phyloP scores from a whole-genome alignment of 2,329 filamentous ascomycete genomes.

The Monilinia fructicola region DNA sequence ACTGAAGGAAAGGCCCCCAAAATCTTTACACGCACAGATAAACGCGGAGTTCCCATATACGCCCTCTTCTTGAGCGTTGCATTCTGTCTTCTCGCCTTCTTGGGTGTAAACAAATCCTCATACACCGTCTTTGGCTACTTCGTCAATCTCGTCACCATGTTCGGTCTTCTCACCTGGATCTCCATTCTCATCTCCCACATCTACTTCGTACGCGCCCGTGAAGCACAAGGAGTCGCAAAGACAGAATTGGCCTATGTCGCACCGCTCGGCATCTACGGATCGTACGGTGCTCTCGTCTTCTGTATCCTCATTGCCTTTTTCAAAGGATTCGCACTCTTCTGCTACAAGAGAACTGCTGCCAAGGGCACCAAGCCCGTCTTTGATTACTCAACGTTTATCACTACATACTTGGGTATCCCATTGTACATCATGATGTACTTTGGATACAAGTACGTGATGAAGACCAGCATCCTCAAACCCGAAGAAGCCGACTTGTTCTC shows the following conservation, averaged over 20 bases:
- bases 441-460: constrained; percentile 52
- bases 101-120: constrained; percentile 59
- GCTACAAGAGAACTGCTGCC: constrained; percentile 23
- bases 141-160: constrained; percentile 58
- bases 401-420: constrained; percentile 62
- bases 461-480: constrained; percentile 48
- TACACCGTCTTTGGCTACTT: constrained; percentile 70
- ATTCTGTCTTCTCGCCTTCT: constrained; percentile 66
- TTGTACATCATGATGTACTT: constrained; percentile 60
- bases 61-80: constrained; percentile 48
- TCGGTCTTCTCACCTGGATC: constrained; percentile 40
- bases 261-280: constrained; percentile 71
- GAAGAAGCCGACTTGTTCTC: constrained; percentile 55
- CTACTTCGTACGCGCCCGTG: constrained; percentile 62
- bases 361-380: constrained; percentile 54
- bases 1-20: constrained; percentile 64
- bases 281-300: constrained; percentile 65
- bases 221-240: constrained; percentile 59
- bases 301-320: constrained; percentile 74
- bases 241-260: constrained; percentile 63
- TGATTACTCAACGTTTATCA: constrained; percentile 65
- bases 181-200: constrained; percentile 63
- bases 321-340: constrained; percentile 79
- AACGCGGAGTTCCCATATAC: constrained; percentile 52
- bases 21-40: constrained; percentile 57